These are phyloP conservation scores for Fusarium torreyae DNA, from an alignment of 2,329 filamentous ascomycete species.

Conservation along the genomic window DNA sequence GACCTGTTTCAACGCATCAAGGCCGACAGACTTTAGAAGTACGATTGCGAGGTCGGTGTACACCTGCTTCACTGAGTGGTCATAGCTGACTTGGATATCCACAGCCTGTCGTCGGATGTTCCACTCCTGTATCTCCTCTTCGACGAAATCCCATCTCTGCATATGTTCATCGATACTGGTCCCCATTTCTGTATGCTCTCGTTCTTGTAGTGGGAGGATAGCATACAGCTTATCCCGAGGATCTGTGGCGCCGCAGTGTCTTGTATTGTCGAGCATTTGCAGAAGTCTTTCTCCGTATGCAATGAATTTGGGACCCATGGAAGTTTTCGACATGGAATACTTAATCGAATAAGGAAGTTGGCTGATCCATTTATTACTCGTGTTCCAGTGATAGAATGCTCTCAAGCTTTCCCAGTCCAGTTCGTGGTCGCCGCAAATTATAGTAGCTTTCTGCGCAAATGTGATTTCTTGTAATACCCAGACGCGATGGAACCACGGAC, in stretches of 20 bases:
- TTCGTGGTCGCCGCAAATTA: not conserved
- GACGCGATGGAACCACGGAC: not conserved
- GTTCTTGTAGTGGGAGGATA: not conserved
- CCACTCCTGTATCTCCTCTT: not conserved
- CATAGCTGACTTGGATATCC: not conserved
- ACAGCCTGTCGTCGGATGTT: not conserved
- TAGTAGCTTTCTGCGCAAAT: not conserved
- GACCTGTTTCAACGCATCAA: not conserved
- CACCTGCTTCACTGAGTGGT: not conserved
- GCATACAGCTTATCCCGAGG: slow-evolving; percentile 3
- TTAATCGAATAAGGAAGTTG: not conserved
- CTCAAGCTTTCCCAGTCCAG: slow-evolving; percentile 2
- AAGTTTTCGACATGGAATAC: not conserved
- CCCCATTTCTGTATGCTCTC: not conserved
- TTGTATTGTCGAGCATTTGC: not conserved
- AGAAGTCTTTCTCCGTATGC: not conserved
- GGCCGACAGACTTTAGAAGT: not conserved
- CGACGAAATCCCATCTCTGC: not conserved
- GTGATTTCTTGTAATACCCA: not conserved
- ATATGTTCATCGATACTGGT: too few relatives aligned
- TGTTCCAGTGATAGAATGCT: not conserved
- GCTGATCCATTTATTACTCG: not conserved
- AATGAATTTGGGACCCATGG: not conserved
- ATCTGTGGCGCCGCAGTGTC: not conserved
- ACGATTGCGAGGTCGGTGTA: not conserved